phyloP scores from a whole-genome alignment of 805 yeast genomes.

The Wickerhamomyces canadensis region DNA sequence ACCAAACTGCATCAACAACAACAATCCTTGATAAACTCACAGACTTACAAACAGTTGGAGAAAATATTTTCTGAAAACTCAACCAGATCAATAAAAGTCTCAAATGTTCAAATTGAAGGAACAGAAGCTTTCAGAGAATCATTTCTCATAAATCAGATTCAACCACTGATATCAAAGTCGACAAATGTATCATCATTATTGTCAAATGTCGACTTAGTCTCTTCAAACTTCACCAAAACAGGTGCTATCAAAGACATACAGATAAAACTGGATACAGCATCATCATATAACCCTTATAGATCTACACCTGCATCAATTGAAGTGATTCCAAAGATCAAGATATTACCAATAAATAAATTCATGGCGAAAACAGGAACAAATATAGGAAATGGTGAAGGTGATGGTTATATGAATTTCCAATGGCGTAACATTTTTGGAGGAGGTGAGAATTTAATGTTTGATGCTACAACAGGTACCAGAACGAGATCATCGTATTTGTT shows the following conservation, averaged over 20 bases:
- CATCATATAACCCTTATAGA: not conserved
- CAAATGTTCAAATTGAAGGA: slow-evolving; percentile 43
- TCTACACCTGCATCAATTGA: slow-evolving; percentile 12
- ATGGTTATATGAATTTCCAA: slow-evolving; percentile 80
- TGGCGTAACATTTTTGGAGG: slow-evolving; percentile 58
- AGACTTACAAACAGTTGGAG: slow-evolving; percentile 25
- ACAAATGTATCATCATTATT: slow-evolving; percentile 37
- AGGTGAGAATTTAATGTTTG: slow-evolving; percentile 55
- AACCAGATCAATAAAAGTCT: slow-evolving; percentile 37
- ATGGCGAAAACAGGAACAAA: slow-evolving; percentile 91
- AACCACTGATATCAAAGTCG: slow-evolving; percentile 37
- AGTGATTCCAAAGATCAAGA: slow-evolving; percentile 26
- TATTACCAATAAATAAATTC: slow-evolving; percentile 59
- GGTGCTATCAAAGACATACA: slow-evolving; percentile 39
- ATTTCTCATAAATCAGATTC: slow-evolving; percentile 41
- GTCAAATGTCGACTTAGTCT: slow-evolving; percentile 35
- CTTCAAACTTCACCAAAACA: slow-evolving; percentile 37
- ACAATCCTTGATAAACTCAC: slow-evolving; percentile 23
- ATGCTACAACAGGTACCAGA: slow-evolving; percentile 55
- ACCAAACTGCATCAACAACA: slow-evolving; percentile 17
- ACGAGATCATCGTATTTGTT: slow-evolving; percentile 49
- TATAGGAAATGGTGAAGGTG: slow-evolving; percentile 95
- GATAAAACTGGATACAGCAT: slow-evolving; percentile 27
- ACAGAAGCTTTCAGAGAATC: slow-evolving; percentile 39
- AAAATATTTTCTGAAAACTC: slow-evolving; percentile 26